Evolutionary conservation across 2,329 filamentous ascomycete genomes (phyloP).

Genomic region (Celoporthe dispersa): DNA sequence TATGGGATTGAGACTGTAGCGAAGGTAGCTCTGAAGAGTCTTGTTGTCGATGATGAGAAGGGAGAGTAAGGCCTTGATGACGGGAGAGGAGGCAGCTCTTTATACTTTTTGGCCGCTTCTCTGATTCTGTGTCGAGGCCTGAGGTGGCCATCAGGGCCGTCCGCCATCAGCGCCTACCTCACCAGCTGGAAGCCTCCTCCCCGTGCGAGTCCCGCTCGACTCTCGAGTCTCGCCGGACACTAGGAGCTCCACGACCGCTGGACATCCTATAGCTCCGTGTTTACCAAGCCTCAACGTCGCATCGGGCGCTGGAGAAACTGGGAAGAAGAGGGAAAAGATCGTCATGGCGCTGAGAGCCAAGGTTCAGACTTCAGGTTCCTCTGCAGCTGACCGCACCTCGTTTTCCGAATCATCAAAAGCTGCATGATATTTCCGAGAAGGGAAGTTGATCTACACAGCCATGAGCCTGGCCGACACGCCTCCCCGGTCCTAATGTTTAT

Average conservation of each 20-base stretch:
- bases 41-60: constrained; percentile 17
- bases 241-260: not conserved
- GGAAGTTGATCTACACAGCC: constrained; percentile 7
- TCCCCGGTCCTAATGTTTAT: not conserved
- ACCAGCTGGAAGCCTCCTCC: not conserved
- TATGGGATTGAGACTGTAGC: not conserved
- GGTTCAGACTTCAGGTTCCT: not conserved
- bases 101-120: constrained; percentile 14
- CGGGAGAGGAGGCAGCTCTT: constrained; percentile 1
- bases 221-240: not conserved
- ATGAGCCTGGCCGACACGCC: not conserved
- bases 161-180: not conserved
- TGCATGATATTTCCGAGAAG: not conserved
- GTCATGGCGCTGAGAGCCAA: not conserved
- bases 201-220: not conserved
- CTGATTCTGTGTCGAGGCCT: not conserved
- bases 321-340: not conserved
- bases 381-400: not conserved
- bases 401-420: not conserved
- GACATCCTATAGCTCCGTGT: not conserved
- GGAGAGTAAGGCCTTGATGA: not conserved
- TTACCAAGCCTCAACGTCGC: not conserved
- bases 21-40: not conserved
- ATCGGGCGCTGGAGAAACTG: not conserved
- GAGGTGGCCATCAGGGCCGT: not conserved